These are phyloP conservation scores for Ceriops tagal DNA, from an alignment of 345 rosid genomes.

Conservation along the genomic window DNA sequence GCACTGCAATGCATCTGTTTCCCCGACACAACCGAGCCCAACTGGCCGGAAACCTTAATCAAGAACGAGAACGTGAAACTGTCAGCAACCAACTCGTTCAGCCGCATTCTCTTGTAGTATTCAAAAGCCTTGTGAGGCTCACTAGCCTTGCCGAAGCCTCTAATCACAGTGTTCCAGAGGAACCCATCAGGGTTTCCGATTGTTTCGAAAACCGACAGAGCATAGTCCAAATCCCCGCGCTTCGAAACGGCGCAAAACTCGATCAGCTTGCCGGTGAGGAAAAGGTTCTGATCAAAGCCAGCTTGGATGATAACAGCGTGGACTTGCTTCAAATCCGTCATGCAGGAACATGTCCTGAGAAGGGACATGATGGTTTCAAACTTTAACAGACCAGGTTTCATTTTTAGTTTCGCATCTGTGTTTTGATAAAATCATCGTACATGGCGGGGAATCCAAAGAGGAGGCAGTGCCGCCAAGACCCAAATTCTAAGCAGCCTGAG, in stretches of 20 bases:
- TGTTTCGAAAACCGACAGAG: slow-evolving; percentile 25
- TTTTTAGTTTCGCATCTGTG: not conserved
- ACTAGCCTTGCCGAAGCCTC: slow-evolving; percentile 31
- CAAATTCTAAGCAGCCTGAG: no score
- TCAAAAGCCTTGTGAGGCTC: slow-evolving; percentile 9
- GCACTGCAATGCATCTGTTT: slow-evolving; percentile 39
- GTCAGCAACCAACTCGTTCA: slow-evolving; percentile 28
- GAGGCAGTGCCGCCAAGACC: no score
- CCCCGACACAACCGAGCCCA: slow-evolving; percentile 24
- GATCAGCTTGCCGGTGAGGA: slow-evolving; percentile 31
- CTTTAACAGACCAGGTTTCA: not conserved
- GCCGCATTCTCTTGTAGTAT: slow-evolving; percentile 31
- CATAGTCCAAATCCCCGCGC: slow-evolving; percentile 38
- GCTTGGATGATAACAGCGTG: slow-evolving; percentile 31
- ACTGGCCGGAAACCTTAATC: slow-evolving; percentile 38
- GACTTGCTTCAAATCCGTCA: slow-evolving; percentile 25
- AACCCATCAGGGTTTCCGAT: slow-evolving; percentile 40
- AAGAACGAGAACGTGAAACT: slow-evolving; percentile 36
- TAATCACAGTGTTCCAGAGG: slow-evolving; percentile 45
- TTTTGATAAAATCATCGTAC: not conserved
- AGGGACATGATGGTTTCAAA: slow-evolving; percentile 26
- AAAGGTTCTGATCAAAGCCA: slow-evolving; percentile 28
- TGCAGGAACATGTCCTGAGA: slow-evolving; percentile 31
- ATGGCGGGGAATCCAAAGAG: not conserved
- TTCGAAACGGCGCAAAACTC: slow-evolving; percentile 37